Percentiles rank a stretch among this genome's conserved stretches.
These are phyloP conservation scores for Metarhizium anisopliae DNA, from an alignment of 2,329 filamentous ascomycete genomes.

Conservation along the genomic window DNA sequence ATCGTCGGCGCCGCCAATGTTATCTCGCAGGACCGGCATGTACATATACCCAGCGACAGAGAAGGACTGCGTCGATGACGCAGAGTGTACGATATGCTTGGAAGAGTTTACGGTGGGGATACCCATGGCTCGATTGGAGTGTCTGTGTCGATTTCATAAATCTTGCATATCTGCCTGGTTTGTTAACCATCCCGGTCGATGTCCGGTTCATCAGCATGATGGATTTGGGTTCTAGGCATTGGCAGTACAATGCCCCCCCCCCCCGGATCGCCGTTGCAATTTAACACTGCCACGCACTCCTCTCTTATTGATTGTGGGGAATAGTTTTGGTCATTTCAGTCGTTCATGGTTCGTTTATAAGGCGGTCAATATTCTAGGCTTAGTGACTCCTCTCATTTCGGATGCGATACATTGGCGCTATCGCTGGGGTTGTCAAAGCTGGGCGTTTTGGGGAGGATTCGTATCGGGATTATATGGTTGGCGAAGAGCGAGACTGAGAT, in stretches of 20 bases:
- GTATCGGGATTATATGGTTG: neutral
- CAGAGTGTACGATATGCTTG: constrained; percentile 59
- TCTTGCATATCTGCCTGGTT: constrained; percentile 56
- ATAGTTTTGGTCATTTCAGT: neutral
- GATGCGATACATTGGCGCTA: neutral
- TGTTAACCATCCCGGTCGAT: constrained; percentile 50
- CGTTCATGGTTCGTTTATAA: neutral
- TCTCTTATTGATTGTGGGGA: neutral
- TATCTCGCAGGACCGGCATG: constrained; percentile 46
- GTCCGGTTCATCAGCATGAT: constrained; percentile 58
- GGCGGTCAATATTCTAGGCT: neutral
- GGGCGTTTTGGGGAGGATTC: neutral
- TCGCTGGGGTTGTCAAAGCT: neutral
- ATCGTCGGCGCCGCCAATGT: constrained; percentile 16
- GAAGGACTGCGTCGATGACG: constrained; percentile 59
- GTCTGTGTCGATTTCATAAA: constrained; percentile 55
- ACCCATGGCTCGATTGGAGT: constrained; percentile 57
- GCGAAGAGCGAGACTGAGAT: neutral
- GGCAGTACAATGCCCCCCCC: neutral
- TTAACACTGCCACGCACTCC: neutral
- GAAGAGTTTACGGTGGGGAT: constrained; percentile 56
- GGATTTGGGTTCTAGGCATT: constrained; percentile 39
- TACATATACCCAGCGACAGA: constrained; percentile 57
- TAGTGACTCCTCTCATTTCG: neutral
- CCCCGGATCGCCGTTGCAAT: too few relatives aligned